phyloP scores from a whole-genome alignment of 106 monocot species.

The Dendrobium nobile region DNA sequence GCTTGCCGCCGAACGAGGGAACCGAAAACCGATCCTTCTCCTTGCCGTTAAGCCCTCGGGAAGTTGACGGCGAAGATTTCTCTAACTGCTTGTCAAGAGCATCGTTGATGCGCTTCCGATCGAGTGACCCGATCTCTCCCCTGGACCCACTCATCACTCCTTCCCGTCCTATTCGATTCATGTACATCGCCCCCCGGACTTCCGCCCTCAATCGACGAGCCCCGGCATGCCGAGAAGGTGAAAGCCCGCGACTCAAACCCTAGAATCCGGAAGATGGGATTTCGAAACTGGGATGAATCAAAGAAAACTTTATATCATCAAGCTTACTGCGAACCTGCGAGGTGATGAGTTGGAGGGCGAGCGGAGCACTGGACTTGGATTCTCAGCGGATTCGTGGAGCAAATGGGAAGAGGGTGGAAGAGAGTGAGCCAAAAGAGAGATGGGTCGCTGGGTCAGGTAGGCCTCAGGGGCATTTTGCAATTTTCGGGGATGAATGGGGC shows the following conservation, averaged over 20 bases:
- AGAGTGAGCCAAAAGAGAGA: neutral
- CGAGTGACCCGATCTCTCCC: conserved; percentile 25
- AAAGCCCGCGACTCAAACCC: neutral
- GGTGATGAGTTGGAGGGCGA: too few species aligned
- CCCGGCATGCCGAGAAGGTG: neutral
- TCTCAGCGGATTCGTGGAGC: neutral
- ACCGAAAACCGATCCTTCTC: conserved; percentile 28
- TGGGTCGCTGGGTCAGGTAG: neutral
- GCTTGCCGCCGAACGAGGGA: neutral
- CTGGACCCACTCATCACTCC: conserved; percentile 28
- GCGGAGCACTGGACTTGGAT: too few species aligned
- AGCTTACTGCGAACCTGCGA: too few species aligned
- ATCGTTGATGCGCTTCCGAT: conserved; percentile 23
- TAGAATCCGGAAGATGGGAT: neutral
- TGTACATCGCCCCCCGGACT: conserved; percentile 15
- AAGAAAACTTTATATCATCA: too few species aligned
- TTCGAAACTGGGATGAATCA: neutral
- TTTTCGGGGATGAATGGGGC: neutral
- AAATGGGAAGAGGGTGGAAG: neutral
- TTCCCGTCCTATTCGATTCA: conserved; percentile 13
- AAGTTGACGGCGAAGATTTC: conserved; percentile 44
- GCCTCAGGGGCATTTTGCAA: neutral
- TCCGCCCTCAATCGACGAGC: conserved; percentile 1
- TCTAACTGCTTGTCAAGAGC: conserved; percentile 55
- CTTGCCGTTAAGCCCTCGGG: conserved; percentile 31